These are phyloP conservation scores for Tuber borchii DNA, from an alignment of 495 filamentous ascomycete genomes.

Conservation along the genomic window DNA sequence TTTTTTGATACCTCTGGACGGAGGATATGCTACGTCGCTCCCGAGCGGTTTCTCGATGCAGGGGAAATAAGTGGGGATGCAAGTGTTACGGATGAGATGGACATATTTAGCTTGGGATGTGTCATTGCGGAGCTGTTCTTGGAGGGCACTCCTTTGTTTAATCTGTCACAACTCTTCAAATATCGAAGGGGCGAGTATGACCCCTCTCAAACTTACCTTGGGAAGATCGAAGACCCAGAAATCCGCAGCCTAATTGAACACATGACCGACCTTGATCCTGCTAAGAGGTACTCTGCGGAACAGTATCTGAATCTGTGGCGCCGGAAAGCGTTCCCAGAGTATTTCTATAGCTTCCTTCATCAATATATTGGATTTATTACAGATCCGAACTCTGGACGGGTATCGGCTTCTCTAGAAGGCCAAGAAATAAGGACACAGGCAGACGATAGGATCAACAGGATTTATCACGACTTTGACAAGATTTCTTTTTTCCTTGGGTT, in stretches of 20 bases:
- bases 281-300: slow-evolving; percentile 85
- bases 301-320: slow-evolving; percentile 92
- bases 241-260: slow-evolving; percentile 74
- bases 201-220: slow-evolving; percentile 64
- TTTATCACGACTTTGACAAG: slow-evolving; percentile 94
- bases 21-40: slow-evolving; percentile 93
- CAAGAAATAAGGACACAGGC: slow-evolving; percentile 44
- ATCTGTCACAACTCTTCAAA: slow-evolving; percentile 84
- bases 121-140: slow-evolving; percentile 96
- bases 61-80: slow-evolving; percentile 58
- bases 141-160: slow-evolving; percentile 84
- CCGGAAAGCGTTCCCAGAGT: slow-evolving; percentile 83
- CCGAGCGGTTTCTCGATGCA: slow-evolving; percentile 76
- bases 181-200: slow-evolving; percentile 91
- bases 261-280: slow-evolving; percentile 91
- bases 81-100: slow-evolving; percentile 89
- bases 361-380: slow-evolving; percentile 96
- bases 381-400: slow-evolving; percentile 75
- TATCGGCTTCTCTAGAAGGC: slow-evolving; percentile 41
- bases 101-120: slow-evolving; percentile 94
- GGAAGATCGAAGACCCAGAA: slow-evolving; percentile 79
- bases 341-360: slow-evolving; percentile 95
- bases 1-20: slow-evolving; percentile 91
- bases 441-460: slow-evolving; percentile 86
- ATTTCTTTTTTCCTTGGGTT: slow-evolving; percentile 89